Conservation (phyloP, 1,139 yeast genomes). For the Sugiyamaella novakii region DNA sequence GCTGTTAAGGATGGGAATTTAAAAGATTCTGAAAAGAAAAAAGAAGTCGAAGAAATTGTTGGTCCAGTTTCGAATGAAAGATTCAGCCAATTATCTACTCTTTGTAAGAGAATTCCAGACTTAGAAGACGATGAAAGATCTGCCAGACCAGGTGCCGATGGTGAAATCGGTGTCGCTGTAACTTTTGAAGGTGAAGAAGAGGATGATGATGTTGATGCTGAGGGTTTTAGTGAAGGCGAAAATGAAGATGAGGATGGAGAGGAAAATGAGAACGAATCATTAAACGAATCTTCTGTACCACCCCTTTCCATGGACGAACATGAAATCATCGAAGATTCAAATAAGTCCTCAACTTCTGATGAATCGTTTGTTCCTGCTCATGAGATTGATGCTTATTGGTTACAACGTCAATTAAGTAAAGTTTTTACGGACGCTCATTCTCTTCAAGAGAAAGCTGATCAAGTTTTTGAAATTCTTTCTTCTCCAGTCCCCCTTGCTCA, state of each 20-base stretch:
- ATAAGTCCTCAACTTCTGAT: conserved; percentile 11
- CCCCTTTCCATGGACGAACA: conserved; percentile 22
- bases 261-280: too few species aligned
- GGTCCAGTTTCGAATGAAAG: conserved; percentile 51
- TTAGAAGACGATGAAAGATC: conserved; percentile 43
- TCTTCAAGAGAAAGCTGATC: conserved; percentile 41
- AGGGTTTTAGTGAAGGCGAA: conserved; percentile 26
- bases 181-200: conserved; percentile 47
- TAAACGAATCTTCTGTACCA: too few species aligned
- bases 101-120: conserved; percentile 62
- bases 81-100: conserved; percentile 56
- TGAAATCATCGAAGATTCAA: conserved; percentile 4
- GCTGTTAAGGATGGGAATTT: conserved; percentile 54
- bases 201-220: conserved; percentile 41
- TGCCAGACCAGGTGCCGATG: conserved; percentile 37
- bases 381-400: conserved; percentile 55
- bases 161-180: conserved; percentile 52
- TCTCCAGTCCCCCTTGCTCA: conserved; percentile 43
- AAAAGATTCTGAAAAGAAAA: conserved; percentile 48
- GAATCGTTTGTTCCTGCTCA: conserved; percentile 33
- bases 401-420: conserved; percentile 49
- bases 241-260: conserved; percentile 44
- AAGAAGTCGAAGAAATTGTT: conserved; percentile 51
- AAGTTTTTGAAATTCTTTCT: conserved; percentile 43
- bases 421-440: conserved; percentile 45